These are phyloP conservation scores for Kurtzmaniella quercitrusa DNA, from an alignment of 1,139 yeast genomes.

Conservation along the genomic window DNA sequence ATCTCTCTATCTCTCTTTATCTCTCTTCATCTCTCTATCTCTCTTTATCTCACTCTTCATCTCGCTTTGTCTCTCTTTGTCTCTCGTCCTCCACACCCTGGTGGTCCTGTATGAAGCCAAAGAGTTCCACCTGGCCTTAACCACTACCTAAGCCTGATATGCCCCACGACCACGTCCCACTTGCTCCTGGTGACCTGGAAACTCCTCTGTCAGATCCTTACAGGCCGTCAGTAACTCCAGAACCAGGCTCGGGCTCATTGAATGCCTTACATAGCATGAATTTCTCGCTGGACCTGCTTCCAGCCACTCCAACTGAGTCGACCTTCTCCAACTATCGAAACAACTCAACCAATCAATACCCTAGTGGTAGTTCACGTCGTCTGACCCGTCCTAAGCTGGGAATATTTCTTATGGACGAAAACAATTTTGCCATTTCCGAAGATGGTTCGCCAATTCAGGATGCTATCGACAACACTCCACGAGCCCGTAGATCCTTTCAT, in stretches of 20 bases:
- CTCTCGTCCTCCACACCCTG: not conserved
- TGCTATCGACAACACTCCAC: slow-evolving; percentile 18
- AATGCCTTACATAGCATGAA: not conserved
- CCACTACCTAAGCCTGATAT: not conserved
- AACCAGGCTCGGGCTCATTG: slow-evolving; percentile 1
- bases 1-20: too few relatives aligned
- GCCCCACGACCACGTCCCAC: not conserved
- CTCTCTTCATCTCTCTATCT: too few relatives aligned
- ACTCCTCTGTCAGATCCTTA: not conserved
- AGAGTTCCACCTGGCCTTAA: not conserved
- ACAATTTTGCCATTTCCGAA: slow-evolving; percentile 26
- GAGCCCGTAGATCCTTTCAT: slow-evolving; percentile 19
- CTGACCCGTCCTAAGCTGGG: slow-evolving; percentile 35
- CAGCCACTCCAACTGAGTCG: slow-evolving; percentile 1
- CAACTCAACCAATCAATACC: not conserved
- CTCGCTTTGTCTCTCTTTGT: not conserved
- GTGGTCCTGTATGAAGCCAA: not conserved
- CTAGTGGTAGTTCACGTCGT: slow-evolving; percentile 1
- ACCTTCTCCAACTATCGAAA: not conserved
- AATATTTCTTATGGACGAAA: slow-evolving; percentile 26
- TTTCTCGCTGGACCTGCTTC: slow-evolving; percentile 2
- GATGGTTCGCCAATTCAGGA: slow-evolving; percentile 21
- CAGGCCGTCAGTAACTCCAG: not conserved
- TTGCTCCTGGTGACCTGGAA: not conserved
- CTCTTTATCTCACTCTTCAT: not conserved